A percentile compares a stretch with the other conserved stretches of the same genome.
Conservation (phyloP, 106 monocot species). For the Iris macrosiphon region DNA sequence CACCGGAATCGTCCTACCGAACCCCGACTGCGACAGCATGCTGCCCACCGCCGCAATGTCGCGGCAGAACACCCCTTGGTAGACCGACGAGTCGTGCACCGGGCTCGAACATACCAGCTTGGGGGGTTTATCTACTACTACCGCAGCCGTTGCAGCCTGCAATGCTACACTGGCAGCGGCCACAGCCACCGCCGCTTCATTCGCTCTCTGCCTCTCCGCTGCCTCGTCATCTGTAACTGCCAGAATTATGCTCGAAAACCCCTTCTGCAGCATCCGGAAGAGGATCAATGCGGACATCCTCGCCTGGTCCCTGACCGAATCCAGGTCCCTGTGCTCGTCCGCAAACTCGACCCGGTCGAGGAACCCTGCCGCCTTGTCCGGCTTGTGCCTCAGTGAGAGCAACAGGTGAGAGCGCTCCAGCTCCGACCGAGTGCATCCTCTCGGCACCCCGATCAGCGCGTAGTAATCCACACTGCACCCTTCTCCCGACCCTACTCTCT, state of each 20-base stretch:
- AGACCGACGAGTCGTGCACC: constrained; percentile 53
- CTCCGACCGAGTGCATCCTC: constrained; percentile 65
- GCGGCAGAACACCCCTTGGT: constrained; percentile 85
- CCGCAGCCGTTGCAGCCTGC: too few species aligned
- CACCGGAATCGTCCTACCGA: constrained; percentile 51
- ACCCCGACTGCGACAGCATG: constrained; percentile 44
- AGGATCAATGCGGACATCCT: constrained; percentile 79
- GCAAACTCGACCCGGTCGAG: constrained; percentile 63
- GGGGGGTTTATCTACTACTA: too few species aligned
- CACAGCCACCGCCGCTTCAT: constrained; percentile 15
- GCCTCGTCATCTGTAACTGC: constrained; percentile 55
- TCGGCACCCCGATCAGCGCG: constrained; percentile 48
- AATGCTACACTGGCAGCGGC: neutral
- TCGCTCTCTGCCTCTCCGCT: constrained; percentile 41
- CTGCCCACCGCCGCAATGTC: constrained; percentile 81
- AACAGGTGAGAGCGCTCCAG: constrained; percentile 74
- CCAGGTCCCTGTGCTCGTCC: constrained; percentile 61
- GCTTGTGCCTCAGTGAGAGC: constrained; percentile 68
- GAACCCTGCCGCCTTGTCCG: constrained; percentile 65
- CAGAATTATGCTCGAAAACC: constrained; percentile 56
- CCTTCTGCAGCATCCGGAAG: constrained; percentile 76
- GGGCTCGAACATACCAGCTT: too few species aligned
- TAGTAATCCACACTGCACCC: constrained; percentile 58
- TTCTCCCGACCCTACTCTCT: constrained; percentile 38
- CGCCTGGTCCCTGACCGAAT: constrained; percentile 71